Evolutionary conservation across 2,329 filamentous ascomycete species (phyloP).

Genomic region (Stagonosporopsis cucurbitacearum): DNA sequence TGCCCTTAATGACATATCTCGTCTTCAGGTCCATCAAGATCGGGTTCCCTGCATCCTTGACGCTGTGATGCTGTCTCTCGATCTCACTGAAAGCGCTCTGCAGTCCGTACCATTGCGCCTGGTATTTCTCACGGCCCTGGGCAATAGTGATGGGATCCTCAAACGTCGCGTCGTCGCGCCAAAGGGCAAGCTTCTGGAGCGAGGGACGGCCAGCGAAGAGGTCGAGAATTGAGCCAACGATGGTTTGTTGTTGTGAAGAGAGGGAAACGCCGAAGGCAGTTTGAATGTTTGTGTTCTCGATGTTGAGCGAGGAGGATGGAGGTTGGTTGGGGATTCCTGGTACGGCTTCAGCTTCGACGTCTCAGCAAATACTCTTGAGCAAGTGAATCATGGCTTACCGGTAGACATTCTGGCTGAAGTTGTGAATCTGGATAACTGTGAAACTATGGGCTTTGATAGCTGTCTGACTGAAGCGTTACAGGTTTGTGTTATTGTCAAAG

Average conservation of each 20-base stretch:
- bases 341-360: conserved; percentile 10
- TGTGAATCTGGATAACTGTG: conserved; percentile 23
- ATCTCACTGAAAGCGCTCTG: conserved; percentile 65
- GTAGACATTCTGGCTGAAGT: conserved; percentile 42
- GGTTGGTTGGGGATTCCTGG: conserved; percentile 13
- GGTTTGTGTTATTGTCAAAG: conserved; percentile 21
- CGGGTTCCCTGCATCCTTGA: conserved; percentile 64
- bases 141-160: conserved; percentile 66
- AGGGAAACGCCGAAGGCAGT: conserved; percentile 60
- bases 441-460: conserved; percentile 27
- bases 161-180: conserved; percentile 65
- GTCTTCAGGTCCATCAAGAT: conserved; percentile 63
- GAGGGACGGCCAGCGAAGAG: conserved; percentile 67
- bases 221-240: conserved; percentile 66
- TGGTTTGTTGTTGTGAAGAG: conserved; percentile 57
- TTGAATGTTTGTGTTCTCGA: conserved; percentile 63
- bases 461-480: conserved; percentile 23
- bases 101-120: conserved; percentile 66
- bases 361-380: not conserved
- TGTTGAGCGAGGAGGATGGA: conserved; percentile 43
- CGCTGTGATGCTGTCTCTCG: conserved; percentile 60
- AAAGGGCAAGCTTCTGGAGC: conserved; percentile 65
- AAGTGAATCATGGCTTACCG: conserved; percentile 3
- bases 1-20: conserved; percentile 61
- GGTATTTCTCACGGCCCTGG: conserved; percentile 60